These are phyloP conservation scores for Skeletonema marinoi DNA, from an alignment of 108 stramenopile genomes.

Conservation along the genomic window DNA sequence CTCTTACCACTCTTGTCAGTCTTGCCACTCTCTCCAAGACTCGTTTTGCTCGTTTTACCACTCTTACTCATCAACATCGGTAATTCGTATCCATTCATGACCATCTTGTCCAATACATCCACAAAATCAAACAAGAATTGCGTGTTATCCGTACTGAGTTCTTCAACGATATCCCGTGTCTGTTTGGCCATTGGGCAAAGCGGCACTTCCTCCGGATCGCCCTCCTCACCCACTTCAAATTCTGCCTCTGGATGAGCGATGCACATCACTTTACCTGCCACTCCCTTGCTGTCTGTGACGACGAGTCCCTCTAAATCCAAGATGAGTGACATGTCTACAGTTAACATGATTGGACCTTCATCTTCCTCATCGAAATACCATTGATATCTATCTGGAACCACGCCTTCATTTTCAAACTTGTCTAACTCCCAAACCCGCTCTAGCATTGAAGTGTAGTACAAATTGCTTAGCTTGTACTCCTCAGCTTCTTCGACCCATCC, in stretches of 20 bases:
- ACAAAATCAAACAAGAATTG: slow-evolving; percentile 14
- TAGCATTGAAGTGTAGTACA: slow-evolving; percentile 18
- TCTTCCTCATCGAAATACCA: slow-evolving; percentile 15
- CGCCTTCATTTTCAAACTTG: slow-evolving; percentile 15
- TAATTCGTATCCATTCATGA: slow-evolving; percentile 9
- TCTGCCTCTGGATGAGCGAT: background rate
- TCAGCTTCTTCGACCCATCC: slow-evolving; percentile 19
- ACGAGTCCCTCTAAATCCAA: slow-evolving; percentile 7
- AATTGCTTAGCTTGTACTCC: slow-evolving; percentile 11
- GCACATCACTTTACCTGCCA: slow-evolving; percentile 7
- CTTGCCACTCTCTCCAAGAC: background rate
- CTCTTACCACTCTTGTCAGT: background rate
- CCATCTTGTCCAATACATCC: slow-evolving; percentile 17
- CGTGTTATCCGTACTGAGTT: slow-evolving; percentile 13
- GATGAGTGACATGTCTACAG: slow-evolving; percentile 17
- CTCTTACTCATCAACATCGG: background rate
- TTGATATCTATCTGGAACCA: slow-evolving; percentile 48
- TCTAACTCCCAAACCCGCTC: slow-evolving; percentile 5
- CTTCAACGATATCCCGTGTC: slow-evolving; percentile 1
- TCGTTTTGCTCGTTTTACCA: background rate
- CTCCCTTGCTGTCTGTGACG: background rate
- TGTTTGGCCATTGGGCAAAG: slow-evolving; percentile 18
- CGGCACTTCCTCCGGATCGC: background rate
- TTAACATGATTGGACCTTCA: slow-evolving; percentile 19
- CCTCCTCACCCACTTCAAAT: background rate